phyloP scores from a whole-genome alignment of 805 yeast species.

The Candida railenensis region DNA sequence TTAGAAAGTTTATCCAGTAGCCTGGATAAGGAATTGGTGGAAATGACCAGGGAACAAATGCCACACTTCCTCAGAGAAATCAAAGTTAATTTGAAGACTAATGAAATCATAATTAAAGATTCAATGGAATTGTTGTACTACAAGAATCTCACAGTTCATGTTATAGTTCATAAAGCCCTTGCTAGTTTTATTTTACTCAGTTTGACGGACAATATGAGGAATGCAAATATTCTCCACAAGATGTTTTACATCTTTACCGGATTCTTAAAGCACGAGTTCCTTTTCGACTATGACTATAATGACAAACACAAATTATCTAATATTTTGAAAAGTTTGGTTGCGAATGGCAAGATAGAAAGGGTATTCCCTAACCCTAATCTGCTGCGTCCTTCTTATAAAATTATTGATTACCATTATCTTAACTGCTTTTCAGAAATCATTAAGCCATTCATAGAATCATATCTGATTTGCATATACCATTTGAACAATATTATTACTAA shows the following conservation, averaged over 20 bases:
- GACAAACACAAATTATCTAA: conserved; percentile 24
- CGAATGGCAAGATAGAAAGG: conserved; percentile 12
- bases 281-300: conserved; percentile 40
- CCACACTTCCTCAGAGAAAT: conserved; percentile 26
- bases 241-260: conserved; percentile 35
- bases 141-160: conserved; percentile 55
- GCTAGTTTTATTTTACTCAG: conserved; percentile 32
- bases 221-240: conserved; percentile 18
- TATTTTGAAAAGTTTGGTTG: conserved; percentile 25
- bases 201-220: conserved; percentile 9
- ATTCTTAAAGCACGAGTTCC: conserved; percentile 40
- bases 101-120: conserved; percentile 37
- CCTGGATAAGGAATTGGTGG: conserved; percentile 21
- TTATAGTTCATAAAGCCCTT: conserved; percentile 52
- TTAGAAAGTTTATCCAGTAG: conserved; percentile 16
- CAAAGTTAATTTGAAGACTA: conserved; percentile 19
- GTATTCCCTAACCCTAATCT: background rate
- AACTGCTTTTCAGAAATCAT: conserved; percentile 26
- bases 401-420: conserved; percentile 22
- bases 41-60: conserved; percentile 24
- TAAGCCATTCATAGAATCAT: conserved; percentile 34
- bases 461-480: conserved; percentile 25
- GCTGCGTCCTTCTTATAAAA: conserved; percentile 12
- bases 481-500: conserved; percentile 12
- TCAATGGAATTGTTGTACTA: conserved; percentile 57